Evolutionary conservation across 2,329 filamentous ascomycete genomes (phyloP), one percentile per base, ranked within the genome.

Genomic region (Neocucurbitaria cava): DNA sequence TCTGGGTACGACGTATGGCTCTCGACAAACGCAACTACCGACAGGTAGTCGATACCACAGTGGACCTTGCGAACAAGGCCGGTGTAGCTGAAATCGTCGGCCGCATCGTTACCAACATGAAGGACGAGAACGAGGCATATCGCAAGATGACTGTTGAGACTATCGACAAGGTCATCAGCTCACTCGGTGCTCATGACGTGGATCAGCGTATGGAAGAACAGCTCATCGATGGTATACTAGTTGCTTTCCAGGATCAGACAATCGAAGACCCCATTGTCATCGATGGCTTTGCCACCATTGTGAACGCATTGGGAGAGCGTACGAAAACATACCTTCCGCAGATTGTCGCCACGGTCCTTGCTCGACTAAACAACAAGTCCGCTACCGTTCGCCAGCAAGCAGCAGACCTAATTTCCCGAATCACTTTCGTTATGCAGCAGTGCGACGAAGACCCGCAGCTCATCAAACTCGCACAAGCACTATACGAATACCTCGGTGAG

Each of bases 61-160:
- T 98, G 13, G 95, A 99, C 69, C 87, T 99, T 44, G 93, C 92
- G 49, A 92, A 98, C 74, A 99, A 99, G 78, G 94, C 98, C n/a
- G 95, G 95, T 38, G 93, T 93, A 49, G 89, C 92, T 64, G 94
- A 98, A 80, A 98, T 99, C 55, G 83, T 98, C 3, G 92, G 97
- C 76, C 85, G 93, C 42, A 90, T 98, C 53, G 95, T 98, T 47
- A 90, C 87, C 78, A 97, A 99, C 73, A 85, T 99, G 64, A 99
- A 99, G 77, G 95, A 99, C 71, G 95, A 99, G 77, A 97, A 91
- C 75, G 95, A 99, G 74, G 89, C 94, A 1, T 99, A 99, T 77
- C 89, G 95, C 45, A 98, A 98, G 82, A 99, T 99, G 95, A 97
- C 95, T 0, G 90, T 99, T 30, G 95, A 99, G 81, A 98, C 95